Evolutionary conservation across 495 filamentous ascomycete genomes (phyloP).

Genomic region (Penicillium chermesinum): DNA sequence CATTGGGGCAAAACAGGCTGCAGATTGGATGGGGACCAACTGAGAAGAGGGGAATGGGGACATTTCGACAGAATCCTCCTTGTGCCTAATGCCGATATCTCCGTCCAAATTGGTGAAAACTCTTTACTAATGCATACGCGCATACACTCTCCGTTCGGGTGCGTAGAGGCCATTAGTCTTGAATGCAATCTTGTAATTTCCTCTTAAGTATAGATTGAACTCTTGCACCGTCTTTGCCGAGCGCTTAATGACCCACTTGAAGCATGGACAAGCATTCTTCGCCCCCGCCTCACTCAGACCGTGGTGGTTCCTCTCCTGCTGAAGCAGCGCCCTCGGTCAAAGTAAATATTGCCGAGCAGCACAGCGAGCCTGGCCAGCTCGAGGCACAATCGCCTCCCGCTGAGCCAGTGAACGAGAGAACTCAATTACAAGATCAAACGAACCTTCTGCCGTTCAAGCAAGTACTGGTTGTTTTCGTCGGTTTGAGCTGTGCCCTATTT

Average conservation of each 20-base stretch:
- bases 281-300: not conserved
- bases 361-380: not conserved
- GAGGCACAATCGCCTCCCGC: not conserved
- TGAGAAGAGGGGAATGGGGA: not conserved
- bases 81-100: not conserved
- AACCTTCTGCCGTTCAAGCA: constrained; percentile 2
- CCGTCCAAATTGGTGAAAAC: not conserved
- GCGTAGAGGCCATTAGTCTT: too few relatives aligned
- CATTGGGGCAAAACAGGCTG: too few relatives aligned
- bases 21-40: too few relatives aligned
- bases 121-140: not conserved
- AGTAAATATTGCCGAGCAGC: not conserved
- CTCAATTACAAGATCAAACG: constrained; percentile 5
- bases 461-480: constrained; percentile 3
- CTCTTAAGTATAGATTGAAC: not conserved
- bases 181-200: not conserved
- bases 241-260: not conserved
- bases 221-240: not conserved
- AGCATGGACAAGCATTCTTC: not conserved
- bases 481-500: constrained; percentile 5
- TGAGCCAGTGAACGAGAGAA: not conserved
- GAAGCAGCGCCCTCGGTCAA: not conserved
- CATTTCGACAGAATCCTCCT: not conserved
- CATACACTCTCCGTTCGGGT: too few relatives aligned
- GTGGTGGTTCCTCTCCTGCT: not conserved